Base-by-base conservation (phyloP, 768 basidiomycete genomes). In the Cubamyces lactineus region DNA sequence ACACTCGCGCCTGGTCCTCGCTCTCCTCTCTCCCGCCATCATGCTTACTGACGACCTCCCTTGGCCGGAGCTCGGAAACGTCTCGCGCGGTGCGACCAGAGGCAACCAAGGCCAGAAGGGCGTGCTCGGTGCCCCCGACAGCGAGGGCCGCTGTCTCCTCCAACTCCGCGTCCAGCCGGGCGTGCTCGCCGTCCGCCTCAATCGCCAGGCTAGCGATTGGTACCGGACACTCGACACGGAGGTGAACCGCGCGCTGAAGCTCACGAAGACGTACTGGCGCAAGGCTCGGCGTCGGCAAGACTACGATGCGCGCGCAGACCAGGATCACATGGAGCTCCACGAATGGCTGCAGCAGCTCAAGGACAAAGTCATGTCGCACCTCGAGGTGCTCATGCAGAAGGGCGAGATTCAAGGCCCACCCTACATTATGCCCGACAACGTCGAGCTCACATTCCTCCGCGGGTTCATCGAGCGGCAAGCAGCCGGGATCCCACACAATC, bases 31-130 rank as follows among this genome's bases (percentile, higher is more conserved):
- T 39, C 57, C 43, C 57, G 43, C 54, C 53, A 60, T 51, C 45
- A 82, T 82, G 79, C 74, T 79, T 62, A 70, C 82, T 65, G 91
- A 92, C 78, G 90, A 92, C 80, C 81, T 92, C 57, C 90, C 90
- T 23, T 92, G 90, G 90, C 90, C 90, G 65, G 90, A 92, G 75
- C 80, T 91, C 63, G 91, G 90, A 64, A 92, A 92, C 70, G 89
- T 92, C 66, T 91, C 91, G 57, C 84, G 90, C 59, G 90, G 91
- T 50, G 91, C 91, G 24, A 92, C 91, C 52, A 76, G 91, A 72
- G 90, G 90, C 62, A 92, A 92, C 75, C 91, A 92, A 80, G 91
- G 91, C 51, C 89, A 91, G 72, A 92, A 92, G 71, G 91, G 91
- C 64, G 87, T 86, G 46, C 76, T 92, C 34, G 84, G 88, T 19